Percentiles rank a stretch among this genome's conserved stretches.
Conservation (phyloP, 768 basidiomycete genomes). For the Tylopilus balloui region DNA sequence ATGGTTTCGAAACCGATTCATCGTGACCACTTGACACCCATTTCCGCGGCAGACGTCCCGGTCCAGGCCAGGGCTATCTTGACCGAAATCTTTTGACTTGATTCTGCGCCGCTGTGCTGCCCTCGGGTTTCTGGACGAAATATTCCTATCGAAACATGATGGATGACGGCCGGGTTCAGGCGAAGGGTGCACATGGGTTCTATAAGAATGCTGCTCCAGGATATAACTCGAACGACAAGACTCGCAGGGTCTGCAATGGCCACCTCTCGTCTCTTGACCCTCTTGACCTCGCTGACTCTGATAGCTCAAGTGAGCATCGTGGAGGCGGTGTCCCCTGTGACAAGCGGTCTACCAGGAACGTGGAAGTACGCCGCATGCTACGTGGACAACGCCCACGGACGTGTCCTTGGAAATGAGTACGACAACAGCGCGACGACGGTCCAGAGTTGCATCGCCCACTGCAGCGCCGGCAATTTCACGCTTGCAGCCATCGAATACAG, state of each 20-base stretch:
- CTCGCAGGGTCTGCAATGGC: not conserved
- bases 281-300: not conserved
- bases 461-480: conserved; percentile 51
- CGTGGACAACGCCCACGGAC: conserved; percentile 68
- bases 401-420: conserved; percentile 46
- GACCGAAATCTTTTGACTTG: not conserved
- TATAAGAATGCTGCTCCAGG: not conserved
- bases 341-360: conserved; percentile 44
- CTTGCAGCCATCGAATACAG: conserved; percentile 69
- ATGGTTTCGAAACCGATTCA: not conserved
- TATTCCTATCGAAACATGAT: not conserved
- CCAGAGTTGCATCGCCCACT: conserved; percentile 57
- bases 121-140: not conserved
- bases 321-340: conserved; percentile 38
- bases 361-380: conserved; percentile 67
- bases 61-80: not conserved
- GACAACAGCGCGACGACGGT: conserved; percentile 47
- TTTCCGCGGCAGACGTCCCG: not conserved
- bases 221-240: not conserved
- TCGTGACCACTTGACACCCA: conserved; percentile 27
- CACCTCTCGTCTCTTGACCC: not conserved
- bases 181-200: not conserved
- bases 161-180: not conserved
- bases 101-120: not conserved
- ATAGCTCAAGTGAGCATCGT: not conserved